phyloP scores from a whole-genome alignment of 2,329 filamentous ascomycete genomes.

The Lecanicillium sp. region DNA sequence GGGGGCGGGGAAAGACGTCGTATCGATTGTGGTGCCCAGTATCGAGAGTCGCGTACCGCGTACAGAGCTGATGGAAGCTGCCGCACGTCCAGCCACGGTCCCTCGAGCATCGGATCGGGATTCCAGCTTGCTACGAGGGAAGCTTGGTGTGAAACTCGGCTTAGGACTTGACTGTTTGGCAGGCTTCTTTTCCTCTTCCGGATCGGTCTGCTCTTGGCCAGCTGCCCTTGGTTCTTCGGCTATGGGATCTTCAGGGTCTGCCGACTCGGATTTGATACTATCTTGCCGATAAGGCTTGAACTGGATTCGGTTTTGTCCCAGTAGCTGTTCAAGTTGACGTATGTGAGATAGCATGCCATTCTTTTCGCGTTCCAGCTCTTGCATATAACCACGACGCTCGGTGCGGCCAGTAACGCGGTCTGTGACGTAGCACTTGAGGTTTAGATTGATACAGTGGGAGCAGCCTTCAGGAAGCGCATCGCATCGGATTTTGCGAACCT shows the following conservation, averaged over 20 bases:
- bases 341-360: slow-evolving; percentile 58
- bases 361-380: slow-evolving; percentile 67
- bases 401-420: slow-evolving; percentile 80
- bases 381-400: slow-evolving; percentile 68
- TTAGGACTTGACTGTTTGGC: slow-evolving; percentile 12
- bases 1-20: slow-evolving; percentile 60
- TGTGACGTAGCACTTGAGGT: slow-evolving; percentile 73
- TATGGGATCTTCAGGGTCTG: background rate
- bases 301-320: slow-evolving; percentile 53
- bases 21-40: slow-evolving; percentile 71
- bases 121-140: slow-evolving; percentile 26
- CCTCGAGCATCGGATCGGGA: slow-evolving; percentile 51
- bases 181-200: slow-evolving; percentile 26
- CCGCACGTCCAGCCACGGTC: slow-evolving; percentile 55
- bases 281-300: slow-evolving; percentile 42
- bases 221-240: background rate
- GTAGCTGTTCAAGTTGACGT: slow-evolving; percentile 57
- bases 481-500: slow-evolving; percentile 83
- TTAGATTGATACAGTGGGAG: slow-evolving; percentile 70
- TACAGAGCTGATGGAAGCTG: slow-evolving; percentile 61
- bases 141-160: slow-evolving; percentile 15
- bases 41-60: slow-evolving; percentile 70
- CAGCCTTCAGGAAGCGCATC: slow-evolving; percentile 74
- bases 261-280: slow-evolving; percentile 18
- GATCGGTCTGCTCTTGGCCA: slow-evolving; percentile 23